Conservation (phyloP, 768 basidiomycete genomes). For the Gymnopilus dilepis region DNA sequence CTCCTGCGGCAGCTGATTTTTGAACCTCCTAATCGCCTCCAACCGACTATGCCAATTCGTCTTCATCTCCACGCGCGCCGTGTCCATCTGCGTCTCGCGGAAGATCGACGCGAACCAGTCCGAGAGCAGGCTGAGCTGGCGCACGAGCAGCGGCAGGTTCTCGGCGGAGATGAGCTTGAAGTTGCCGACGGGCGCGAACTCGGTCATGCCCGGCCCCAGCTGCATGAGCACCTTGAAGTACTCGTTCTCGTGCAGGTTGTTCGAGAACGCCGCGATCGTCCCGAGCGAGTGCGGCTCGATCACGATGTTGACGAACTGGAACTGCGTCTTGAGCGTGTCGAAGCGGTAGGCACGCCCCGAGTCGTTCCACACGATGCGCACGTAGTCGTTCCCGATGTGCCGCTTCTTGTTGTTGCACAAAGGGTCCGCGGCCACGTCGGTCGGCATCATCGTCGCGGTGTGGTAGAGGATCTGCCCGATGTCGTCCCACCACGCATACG, state of each 20-base stretch:
- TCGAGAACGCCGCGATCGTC: slow-evolving; percentile 83
- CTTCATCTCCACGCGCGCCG: slow-evolving; percentile 73
- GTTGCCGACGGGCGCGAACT: slow-evolving; percentile 90
- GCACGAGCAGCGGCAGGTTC: slow-evolving; percentile 83
- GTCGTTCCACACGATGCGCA: slow-evolving; percentile 98
- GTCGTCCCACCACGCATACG: slow-evolving; percentile 99
- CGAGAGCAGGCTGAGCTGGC: slow-evolving; percentile 85
- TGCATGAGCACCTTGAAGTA: slow-evolving; percentile 97
- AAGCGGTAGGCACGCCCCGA: slow-evolving; percentile 89
- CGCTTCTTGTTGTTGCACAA: slow-evolving; percentile 86
- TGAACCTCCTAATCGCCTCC: slow-evolving; percentile 79
- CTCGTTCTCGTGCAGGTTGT: slow-evolving; percentile 86
- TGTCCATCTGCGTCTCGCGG: slow-evolving; percentile 73
- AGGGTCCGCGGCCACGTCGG: slow-evolving; percentile 65
- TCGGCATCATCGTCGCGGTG: slow-evolving; percentile 97
- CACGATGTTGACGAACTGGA: slow-evolving; percentile 97
- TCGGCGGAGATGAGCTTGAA: slow-evolving; percentile 94
- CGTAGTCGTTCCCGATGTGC: slow-evolving; percentile 96
- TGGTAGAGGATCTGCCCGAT: slow-evolving; percentile 95
- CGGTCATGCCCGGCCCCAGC: slow-evolving; percentile 87
- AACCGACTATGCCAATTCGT: slow-evolving; percentile 90
- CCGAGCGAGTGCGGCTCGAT: slow-evolving; percentile 92
- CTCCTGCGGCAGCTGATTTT: slow-evolving; percentile 40
- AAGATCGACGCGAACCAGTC: slow-evolving; percentile 93
- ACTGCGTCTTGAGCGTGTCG: slow-evolving; percentile 90